These are phyloP conservation scores for Glycine tomentella DNA, from an alignment of 306 rosid genomes.

Conservation along the genomic window DNA sequence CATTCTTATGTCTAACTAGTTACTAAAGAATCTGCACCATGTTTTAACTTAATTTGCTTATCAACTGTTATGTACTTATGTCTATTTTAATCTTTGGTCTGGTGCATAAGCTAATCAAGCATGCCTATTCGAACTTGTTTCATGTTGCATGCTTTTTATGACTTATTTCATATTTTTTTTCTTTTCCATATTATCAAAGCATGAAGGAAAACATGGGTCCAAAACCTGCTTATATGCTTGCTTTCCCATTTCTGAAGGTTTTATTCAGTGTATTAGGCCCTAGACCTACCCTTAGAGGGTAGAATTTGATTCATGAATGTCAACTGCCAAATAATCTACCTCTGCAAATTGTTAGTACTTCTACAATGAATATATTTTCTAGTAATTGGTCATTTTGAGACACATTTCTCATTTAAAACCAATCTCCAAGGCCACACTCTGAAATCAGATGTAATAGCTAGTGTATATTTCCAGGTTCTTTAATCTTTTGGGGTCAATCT, in stretches of 20 bases:
- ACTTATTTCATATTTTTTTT: no score
- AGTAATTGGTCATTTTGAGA: neutral
- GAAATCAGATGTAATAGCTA: slow-evolving; percentile 13
- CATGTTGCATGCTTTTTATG: no score
- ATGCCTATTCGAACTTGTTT: neutral
- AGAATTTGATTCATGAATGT: neutral
- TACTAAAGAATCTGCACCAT: neutral
- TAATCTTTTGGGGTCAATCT: neutral
- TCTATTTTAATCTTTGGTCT: neutral
- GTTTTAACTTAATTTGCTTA: neutral
- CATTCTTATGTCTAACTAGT: neutral
- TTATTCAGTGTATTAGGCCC: no score
- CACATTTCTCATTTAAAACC: neutral
- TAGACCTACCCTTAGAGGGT: no score
- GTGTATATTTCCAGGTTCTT: neutral
- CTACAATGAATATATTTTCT: neutral
- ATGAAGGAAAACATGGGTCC: no score
- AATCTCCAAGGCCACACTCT: neutral
- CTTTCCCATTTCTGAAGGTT: no score
- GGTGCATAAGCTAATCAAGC: no score
- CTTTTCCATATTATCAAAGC: no score
- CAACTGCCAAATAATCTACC: neutral
- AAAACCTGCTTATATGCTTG: no score
- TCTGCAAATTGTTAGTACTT: neutral
- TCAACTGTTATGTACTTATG: neutral